Conservation (phyloP, 805 yeast genomes). For the Yarrowia hollandica region DNA sequence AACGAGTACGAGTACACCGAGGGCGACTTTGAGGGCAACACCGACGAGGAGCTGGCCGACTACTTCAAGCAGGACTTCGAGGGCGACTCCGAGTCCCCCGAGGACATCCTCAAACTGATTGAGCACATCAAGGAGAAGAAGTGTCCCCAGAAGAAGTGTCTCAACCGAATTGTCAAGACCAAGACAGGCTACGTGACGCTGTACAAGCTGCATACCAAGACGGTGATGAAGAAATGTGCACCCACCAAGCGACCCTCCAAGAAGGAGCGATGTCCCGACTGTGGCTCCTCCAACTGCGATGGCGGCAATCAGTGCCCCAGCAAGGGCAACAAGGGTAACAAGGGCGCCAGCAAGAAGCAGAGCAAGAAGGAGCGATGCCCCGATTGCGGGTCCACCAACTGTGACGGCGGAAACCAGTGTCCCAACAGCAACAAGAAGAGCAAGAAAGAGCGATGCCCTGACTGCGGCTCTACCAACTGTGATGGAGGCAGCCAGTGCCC, state of each 20-base stretch:
- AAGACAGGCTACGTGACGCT: constrained; percentile 15
- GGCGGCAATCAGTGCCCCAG: constrained; percentile 9
- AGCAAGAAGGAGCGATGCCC: constrained; percentile 20
- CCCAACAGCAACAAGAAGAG: not conserved
- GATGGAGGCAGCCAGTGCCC: constrained; percentile 9
- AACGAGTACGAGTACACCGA: constrained; percentile 17
- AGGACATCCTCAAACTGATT: constrained; percentile 12
- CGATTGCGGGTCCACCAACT: not conserved
- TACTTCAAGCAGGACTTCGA: not conserved
- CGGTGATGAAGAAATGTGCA: not conserved
- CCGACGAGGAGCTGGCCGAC: constrained; percentile 5
- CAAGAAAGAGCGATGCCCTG: not conserved
- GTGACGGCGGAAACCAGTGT: not conserved
- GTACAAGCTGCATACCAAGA: constrained; percentile 8
- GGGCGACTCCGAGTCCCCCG: constrained; percentile 13
- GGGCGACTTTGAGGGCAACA: constrained; percentile 26
- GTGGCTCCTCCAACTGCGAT: not conserved
- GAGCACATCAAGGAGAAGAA: constrained; percentile 24
- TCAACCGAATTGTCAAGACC: constrained; percentile 11
- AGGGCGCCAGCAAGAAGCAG: constrained; percentile 65
- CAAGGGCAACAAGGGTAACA: constrained; percentile 52
- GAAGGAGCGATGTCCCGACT: constrained; percentile 14
- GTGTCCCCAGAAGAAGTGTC: constrained; percentile 24
- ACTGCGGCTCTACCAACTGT: not conserved
- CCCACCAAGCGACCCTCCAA: constrained; percentile 10